Evolutionary conservation across 2,329 filamentous ascomycete species (phyloP).

Genomic region (Neopestalotiopsis sp.): DNA sequence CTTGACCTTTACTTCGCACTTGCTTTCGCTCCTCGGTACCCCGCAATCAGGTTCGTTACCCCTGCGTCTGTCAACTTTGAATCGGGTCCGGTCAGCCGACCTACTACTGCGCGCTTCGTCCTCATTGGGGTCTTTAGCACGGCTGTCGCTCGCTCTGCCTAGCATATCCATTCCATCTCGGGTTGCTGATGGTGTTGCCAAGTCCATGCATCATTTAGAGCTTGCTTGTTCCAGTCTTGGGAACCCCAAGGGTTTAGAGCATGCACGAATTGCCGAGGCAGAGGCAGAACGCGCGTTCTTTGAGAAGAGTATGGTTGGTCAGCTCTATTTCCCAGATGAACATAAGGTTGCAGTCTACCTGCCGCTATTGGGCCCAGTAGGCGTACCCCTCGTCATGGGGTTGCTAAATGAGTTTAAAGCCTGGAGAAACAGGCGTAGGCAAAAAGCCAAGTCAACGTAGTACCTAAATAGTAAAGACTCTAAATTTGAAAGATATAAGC

Average conservation of each 20-base stretch:
- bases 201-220: slow-evolving; percentile 78
- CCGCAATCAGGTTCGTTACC: slow-evolving; percentile 84
- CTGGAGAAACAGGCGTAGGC: slow-evolving; percentile 55
- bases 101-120: slow-evolving; percentile 89
- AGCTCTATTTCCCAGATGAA: slow-evolving; percentile 98
- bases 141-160: slow-evolving; percentile 81
- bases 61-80: slow-evolving; percentile 82
- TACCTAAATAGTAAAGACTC: neutral
- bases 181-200: slow-evolving; percentile 84
- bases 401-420: slow-evolving; percentile 80
- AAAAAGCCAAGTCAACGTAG: slow-evolving; percentile 42
- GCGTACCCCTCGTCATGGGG: slow-evolving; percentile 86
- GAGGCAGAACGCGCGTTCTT: slow-evolving; percentile 96
- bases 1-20: slow-evolving; percentile 88
- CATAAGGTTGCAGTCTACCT: slow-evolving; percentile 97
- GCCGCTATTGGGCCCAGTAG: slow-evolving; percentile 87
- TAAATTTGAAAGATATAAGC: neutral
- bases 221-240: slow-evolving; percentile 77
- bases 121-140: slow-evolving; percentile 89
- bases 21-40: slow-evolving; percentile 85
- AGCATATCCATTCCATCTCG: slow-evolving; percentile 90
- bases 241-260: slow-evolving; percentile 70
- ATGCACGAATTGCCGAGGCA: slow-evolving; percentile 83
- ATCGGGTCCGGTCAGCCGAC: slow-evolving; percentile 84
- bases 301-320: slow-evolving; percentile 98